Evolutionary conservation across 805 yeast genomes (phyloP).

Genomic region (Candida sanyiensis): DNA sequence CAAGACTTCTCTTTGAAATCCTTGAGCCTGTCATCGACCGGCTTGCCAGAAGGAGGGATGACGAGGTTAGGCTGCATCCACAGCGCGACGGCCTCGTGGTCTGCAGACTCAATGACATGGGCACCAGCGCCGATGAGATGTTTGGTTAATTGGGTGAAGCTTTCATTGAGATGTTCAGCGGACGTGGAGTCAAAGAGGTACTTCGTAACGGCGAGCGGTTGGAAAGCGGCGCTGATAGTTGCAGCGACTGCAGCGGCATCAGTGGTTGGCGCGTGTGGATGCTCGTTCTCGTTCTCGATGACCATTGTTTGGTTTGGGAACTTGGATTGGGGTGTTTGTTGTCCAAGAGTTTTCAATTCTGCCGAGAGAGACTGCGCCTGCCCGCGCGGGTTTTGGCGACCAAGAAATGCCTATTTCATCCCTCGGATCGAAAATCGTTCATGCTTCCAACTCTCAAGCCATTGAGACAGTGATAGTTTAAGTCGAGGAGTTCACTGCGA

Average conservation of each 20-base stretch:
- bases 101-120: neutral
- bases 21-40: neutral
- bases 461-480: too few species aligned
- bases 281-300: too few species aligned
- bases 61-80: constrained; percentile 1
- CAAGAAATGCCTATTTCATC: too few species aligned
- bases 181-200: neutral
- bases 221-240: neutral
- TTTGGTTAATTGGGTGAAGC: neutral
- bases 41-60: neutral
- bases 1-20: constrained; percentile 5
- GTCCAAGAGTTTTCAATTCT: too few species aligned
- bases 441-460: too few species aligned
- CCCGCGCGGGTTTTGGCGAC: too few species aligned
- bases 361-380: too few species aligned
- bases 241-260: neutral
- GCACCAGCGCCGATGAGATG: neutral
- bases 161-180: neutral
- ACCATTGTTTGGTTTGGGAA: too few species aligned
- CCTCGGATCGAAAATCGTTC: too few species aligned
- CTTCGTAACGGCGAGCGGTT: constrained; percentile 3
- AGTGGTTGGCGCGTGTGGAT: neutral
- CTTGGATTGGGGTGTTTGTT: too few species aligned
- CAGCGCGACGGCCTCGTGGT: constrained; percentile 5
- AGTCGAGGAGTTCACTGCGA: too few species aligned